Percentiles rank a stretch among this genome's conserved stretches.
Evolutionary conservation across 441 rosid species (phyloP).

Genomic region (Adansonia gregorii): DNA sequence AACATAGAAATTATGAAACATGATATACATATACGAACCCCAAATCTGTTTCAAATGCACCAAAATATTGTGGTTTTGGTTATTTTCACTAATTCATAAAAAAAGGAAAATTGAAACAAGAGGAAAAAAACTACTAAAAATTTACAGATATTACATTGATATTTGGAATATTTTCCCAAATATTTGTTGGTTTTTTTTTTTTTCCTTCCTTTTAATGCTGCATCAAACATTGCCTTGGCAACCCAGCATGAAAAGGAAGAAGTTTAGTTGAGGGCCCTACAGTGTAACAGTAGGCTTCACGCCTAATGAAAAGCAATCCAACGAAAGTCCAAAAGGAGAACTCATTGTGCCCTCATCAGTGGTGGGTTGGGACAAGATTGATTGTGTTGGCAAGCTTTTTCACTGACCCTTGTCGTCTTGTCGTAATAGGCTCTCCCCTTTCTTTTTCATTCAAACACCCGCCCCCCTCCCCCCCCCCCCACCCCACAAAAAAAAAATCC

Average conservation of each 20-base stretch:
- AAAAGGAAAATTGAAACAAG: too few species aligned
- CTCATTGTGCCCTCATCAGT: constrained; percentile 50
- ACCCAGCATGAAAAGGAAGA: constrained; percentile 12
- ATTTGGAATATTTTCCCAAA: too few species aligned
- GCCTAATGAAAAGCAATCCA: constrained; percentile 66
- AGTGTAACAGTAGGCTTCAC: constrained; percentile 47
- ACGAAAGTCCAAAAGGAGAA: constrained; percentile 63
- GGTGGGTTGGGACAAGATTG: constrained; percentile 55
- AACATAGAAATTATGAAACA: too few species aligned
- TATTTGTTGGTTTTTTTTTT: neutral
- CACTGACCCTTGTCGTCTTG: constrained; percentile 53
- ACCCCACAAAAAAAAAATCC: neutral
- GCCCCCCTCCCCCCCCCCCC: neutral
- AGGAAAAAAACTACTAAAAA: too few species aligned
- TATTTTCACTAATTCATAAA: neutral
- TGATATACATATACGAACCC: too few species aligned
- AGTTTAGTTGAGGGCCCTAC: constrained; percentile 38
- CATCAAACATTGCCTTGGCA: neutral
- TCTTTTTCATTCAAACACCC: constrained; percentile 15
- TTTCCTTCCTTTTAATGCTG: neutral
- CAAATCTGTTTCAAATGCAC: too few species aligned
- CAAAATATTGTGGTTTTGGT: neutral
- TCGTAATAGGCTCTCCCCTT: constrained; percentile 41
- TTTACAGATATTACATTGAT: too few species aligned
- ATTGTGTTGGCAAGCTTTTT: constrained; percentile 55